phyloP scores from a whole-genome alignment of 768 basidiomycete species.

The Boletellus ananiceps region DNA sequence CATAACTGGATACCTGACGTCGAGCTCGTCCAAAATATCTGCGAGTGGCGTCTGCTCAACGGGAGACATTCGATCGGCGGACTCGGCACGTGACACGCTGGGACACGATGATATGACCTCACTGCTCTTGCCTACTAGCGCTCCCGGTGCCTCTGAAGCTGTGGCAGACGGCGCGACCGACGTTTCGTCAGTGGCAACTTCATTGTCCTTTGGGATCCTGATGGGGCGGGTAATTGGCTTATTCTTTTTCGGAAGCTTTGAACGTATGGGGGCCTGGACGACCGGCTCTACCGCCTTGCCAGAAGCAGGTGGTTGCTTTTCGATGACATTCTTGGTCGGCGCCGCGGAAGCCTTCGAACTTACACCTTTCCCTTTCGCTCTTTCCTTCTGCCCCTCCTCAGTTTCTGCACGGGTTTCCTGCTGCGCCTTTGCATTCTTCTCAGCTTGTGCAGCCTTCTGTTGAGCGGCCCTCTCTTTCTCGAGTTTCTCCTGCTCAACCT shows the following conservation, averaged over 20 bases:
- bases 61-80: conserved; percentile 47
- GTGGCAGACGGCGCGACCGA: conserved; percentile 42
- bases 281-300: conserved; percentile 33
- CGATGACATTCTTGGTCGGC: conserved; percentile 13
- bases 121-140: conserved; percentile 30
- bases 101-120: conserved; percentile 44
- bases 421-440: conserved; percentile 32
- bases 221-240: conserved; percentile 59
- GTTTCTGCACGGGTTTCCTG: conserved; percentile 27
- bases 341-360: conserved; percentile 20
- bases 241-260: conserved; percentile 81
- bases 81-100: conserved; percentile 57
- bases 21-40: conserved; percentile 66
- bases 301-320: conserved; percentile 19
- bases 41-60: conserved; percentile 48
- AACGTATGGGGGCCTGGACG: conserved; percentile 67
- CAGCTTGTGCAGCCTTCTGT: conserved; percentile 33
- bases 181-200: conserved; percentile 37
- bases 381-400: conserved; percentile 25
- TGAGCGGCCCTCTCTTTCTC: conserved; percentile 35
- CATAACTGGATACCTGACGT: conserved; percentile 55
- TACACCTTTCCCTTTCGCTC: conserved; percentile 24
- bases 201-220: conserved; percentile 58
- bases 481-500: conserved; percentile 35
- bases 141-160: conserved; percentile 44